Evolutionary conservation across 2,329 filamentous ascomycete genomes (phyloP), one percentile per base, ranked within the genome.

Genomic region (Botrytis medusae): DNA sequence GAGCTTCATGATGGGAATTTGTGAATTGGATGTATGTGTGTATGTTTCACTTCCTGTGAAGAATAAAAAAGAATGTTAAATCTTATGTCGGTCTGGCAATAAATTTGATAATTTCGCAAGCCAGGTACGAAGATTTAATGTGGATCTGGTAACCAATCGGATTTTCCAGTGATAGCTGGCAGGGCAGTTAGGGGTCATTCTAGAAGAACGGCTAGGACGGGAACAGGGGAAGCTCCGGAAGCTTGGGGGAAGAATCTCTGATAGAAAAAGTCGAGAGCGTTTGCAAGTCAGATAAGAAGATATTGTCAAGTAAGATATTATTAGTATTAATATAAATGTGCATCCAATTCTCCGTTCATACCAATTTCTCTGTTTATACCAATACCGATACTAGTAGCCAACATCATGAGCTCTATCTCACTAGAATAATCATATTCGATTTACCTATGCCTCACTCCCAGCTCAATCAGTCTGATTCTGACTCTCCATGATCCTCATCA

Each of bases 401-500:
- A 69, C 29, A 25, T 69, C 10, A n/a, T 20, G 48, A 57, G 9
- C 25, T 42, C 42, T 16, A 54, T 16, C 48, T 46, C 68, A 10
- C 29, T 37, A 46, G 9, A 46, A 42, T 44, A 57, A 72, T 65
- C 37, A 64, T 72, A 42, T n/a, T 57, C 61, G 34, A 51, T 4
- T 34, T 37, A 16, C 48, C 48, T 54, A 54, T 71, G 29, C 61
- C 12, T 42, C 59, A 64, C n/a, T 69, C 20, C 34, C 51, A 32
- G 25, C 25, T 20, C 57, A 9, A 69, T 69, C 63, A 72, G 8
- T 61, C 63, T 10, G 63, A 69, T n/a, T 61, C 63, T 44, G 54
- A 29, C 42, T 57, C 71, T 37, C 29, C 51, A 18, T 70, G 68
- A 25, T 61, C 54, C 54, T 77, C 78, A 32, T 79, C 78, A 63